A percentile compares a stretch with the other conserved stretches of the same genome.
Evolutionary conservation across 768 basidiomycete genomes (phyloP).

Genomic region (Boletus reticulatus): DNA sequence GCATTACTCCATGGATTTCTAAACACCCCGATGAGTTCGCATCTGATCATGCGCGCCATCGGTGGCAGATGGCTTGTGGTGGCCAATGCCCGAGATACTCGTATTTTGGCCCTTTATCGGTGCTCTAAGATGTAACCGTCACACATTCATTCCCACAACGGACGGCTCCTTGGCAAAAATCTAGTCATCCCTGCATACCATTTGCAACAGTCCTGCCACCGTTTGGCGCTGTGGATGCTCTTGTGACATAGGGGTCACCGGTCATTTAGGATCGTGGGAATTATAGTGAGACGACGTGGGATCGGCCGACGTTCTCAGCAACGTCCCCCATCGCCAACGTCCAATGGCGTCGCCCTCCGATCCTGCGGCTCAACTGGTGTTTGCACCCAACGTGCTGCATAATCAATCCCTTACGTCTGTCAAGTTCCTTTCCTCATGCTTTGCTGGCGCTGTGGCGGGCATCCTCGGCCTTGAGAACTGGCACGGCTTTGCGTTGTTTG

Average conservation of each 20-base stretch:
- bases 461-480: constrained; percentile 87
- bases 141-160: not conserved
- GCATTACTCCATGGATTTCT: no score
- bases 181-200: constrained; percentile 1
- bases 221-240: no score
- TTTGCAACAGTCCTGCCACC: not conserved
- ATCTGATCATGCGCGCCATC: no score
- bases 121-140: not conserved
- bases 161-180: not conserved
- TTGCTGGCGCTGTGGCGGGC: constrained; percentile 85
- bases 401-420: constrained; percentile 61
- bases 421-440: constrained; percentile 81
- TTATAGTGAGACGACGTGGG: not conserved
- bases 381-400: constrained; percentile 61
- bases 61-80: not conserved
- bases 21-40: no score
- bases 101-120: not conserved
- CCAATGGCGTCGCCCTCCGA: constrained; percentile 50
- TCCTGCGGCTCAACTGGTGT: constrained; percentile 58
- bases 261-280: constrained; percentile 17
- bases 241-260: constrained; percentile 2
- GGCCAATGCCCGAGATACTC: not conserved
- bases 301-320: not conserved
- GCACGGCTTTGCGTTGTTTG: constrained; percentile 78
- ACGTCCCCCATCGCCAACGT: not conserved